A percentile compares a stretch with the other conserved stretches of the same genome.
These are phyloP conservation scores for Penstemon barbatus DNA, from an alignment of 257 asterid genomes.

Conservation along the genomic window DNA sequence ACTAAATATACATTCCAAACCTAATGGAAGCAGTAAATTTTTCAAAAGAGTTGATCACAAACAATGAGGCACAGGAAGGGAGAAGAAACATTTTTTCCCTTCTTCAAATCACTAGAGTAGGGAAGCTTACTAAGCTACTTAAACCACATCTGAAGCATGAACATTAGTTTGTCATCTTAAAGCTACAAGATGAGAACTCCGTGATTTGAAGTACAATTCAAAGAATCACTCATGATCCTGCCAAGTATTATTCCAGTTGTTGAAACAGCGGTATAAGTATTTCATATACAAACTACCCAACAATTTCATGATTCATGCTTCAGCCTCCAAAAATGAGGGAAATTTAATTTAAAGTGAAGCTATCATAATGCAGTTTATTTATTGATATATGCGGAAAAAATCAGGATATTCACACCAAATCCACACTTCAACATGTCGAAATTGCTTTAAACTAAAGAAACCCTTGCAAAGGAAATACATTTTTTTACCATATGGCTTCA, in stretches of 20 bases:
- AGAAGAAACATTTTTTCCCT: too few species aligned
- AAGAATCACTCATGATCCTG: neutral
- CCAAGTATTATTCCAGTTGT: neutral
- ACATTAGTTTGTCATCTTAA: neutral
- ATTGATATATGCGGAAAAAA: neutral
- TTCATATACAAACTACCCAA: too few species aligned
- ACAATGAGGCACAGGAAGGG: too few species aligned
- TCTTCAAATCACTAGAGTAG: too few species aligned
- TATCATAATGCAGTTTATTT: neutral
- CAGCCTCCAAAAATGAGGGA: neutral
- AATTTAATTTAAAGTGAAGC: neutral
- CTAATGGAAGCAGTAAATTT: too few species aligned
- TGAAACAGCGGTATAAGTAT: too few species aligned
- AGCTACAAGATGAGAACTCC: neutral
- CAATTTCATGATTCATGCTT: neutral
- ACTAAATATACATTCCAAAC: neutral
- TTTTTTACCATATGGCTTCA: conserved; percentile 87
- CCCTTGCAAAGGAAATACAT: neutral
- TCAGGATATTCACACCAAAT: neutral
- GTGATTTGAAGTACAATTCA: neutral
- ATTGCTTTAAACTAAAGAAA: neutral
- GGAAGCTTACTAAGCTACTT: too few species aligned
- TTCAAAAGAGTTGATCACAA: too few species aligned
- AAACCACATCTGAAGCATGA: too few species aligned
- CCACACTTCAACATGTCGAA: neutral